Evolutionary conservation across 2,329 filamentous ascomycete species (phyloP), one percentile per base, ranked within the genome.

Genomic region (Tetracladium maxilliforme): DNA sequence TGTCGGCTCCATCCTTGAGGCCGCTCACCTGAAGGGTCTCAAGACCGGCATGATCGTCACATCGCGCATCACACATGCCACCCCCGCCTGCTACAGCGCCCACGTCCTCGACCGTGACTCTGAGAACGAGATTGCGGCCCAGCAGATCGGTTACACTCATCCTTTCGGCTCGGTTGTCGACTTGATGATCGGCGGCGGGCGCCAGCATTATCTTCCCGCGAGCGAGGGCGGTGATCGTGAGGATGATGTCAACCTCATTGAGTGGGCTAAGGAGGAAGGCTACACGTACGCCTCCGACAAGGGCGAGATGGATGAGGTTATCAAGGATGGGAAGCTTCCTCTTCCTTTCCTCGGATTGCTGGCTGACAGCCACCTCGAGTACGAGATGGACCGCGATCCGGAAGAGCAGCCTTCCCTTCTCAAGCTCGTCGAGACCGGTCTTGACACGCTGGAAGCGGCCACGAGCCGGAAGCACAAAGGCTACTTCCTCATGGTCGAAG

Each of bases 51-150:
- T 50, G 8, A 42, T 49, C n/a, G 47, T 47, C 5, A 49, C 47
- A 4, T 44, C 38, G 3, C 42, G 40, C 13, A 49, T 50, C 33
- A 94, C 90, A 4, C 90, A 98, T 55, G 90, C 90, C 4, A 98
- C 90, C 3, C 90, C 90, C 1, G 90, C 90, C 3, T 92, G 83
- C 50, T 98, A 95, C 48, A 84, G 83, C 4, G 73, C 81, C 23
- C 90, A 95, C 45, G 90, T 84, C 10, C 72, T 83, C 33, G 59
- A 70, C 35, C 71, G 90, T 24, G 56, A 63, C 31, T 81, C 92
- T 54, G 80, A 92, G 48, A 86, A 95, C 48, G 68, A 78, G 25
- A 94, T 98, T 41, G 45, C 44, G 3, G 44, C 42, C 11, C 45
- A 49, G n/a, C 37, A 44, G 19, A 40, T 49, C 21, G 45, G 47